These are phyloP conservation scores for Vigna hirtella DNA, from an alignment of 306 rosid genomes.

Conservation along the genomic window DNA sequence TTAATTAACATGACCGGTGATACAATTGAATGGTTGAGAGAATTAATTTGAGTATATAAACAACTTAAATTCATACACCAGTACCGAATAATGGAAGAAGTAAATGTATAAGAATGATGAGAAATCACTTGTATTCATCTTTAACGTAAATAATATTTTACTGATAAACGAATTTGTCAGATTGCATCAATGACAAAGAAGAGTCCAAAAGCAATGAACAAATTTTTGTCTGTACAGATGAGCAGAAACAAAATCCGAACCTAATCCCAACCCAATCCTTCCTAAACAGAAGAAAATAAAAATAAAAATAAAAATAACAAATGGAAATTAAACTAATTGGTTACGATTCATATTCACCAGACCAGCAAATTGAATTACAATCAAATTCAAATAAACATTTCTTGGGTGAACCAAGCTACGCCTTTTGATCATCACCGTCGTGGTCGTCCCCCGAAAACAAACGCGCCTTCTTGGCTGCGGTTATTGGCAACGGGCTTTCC, in stretches of 20 bases:
- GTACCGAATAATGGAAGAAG: neutral
- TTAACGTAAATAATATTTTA: neutral
- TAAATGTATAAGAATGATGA: neutral
- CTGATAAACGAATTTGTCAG: constrained; percentile 19
- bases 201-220: constrained; percentile 59
- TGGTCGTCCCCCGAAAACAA: constrained; percentile 29
- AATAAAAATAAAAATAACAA: neutral
- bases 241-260: constrained; percentile 40
- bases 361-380: constrained; percentile 39
- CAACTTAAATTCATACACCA: neutral
- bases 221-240: constrained; percentile 62
- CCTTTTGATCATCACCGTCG: constrained; percentile 35
- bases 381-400: constrained; percentile 26
- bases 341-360: constrained; percentile 20
- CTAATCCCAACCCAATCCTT: constrained; percentile 15
- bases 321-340: constrained; percentile 16
- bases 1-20: neutral
- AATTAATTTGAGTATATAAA: too few species aligned
- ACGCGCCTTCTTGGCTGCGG: constrained; percentile 66
- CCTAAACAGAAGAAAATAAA: neutral
- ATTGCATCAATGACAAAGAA: constrained; percentile 37
- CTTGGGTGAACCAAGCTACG: constrained; percentile 23
- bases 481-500: constrained; percentile 76
- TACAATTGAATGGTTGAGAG: neutral
- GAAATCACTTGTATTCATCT: neutral